Percentiles rank a stretch among this genome's conserved stretches.
Conservation (phyloP, 2,329 filamentous ascomycete species). For the Dendryphion nanum region DNA sequence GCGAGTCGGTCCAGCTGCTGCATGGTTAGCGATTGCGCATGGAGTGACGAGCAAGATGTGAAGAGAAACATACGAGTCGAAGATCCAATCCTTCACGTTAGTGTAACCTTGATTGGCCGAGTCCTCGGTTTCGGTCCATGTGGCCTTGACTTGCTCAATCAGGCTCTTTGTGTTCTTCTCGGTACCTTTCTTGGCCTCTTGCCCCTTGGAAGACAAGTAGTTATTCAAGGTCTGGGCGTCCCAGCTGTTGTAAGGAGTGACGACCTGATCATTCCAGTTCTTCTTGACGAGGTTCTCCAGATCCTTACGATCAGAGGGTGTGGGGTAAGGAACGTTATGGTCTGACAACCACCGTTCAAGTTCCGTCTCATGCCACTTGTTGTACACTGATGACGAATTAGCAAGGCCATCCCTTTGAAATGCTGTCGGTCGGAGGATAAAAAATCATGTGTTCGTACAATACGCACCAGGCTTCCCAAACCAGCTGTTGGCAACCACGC, state of each 20-base stretch:
- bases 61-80: constrained; percentile 63
- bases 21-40: constrained; percentile 35
- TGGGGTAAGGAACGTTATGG: constrained; percentile 87
- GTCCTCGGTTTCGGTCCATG: constrained; percentile 79
- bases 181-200: constrained; percentile 66
- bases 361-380: constrained; percentile 98
- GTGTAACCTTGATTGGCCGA: constrained; percentile 69
- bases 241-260: constrained; percentile 75
- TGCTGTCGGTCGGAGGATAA: background rate
- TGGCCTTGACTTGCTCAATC: constrained; percentile 65
- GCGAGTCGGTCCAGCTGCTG: constrained; percentile 81
- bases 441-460: constrained; percentile 12
- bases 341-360: constrained; percentile 96
- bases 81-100: constrained; percentile 83
- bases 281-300: constrained; percentile 86
- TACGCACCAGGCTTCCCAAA: constrained; percentile 78
- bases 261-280: constrained; percentile 81
- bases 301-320: constrained; percentile 85
- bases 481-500: constrained; percentile 74
- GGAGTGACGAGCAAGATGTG: background rate
- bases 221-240: constrained; percentile 65
- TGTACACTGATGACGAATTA: constrained; percentile 67
- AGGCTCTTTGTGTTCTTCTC: constrained; percentile 69
- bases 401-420: background rate
- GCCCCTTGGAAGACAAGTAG: constrained; percentile 70